Conservation (phyloP, 371 early-diverging fungal species). For the Mucor velutinosus region DNA sequence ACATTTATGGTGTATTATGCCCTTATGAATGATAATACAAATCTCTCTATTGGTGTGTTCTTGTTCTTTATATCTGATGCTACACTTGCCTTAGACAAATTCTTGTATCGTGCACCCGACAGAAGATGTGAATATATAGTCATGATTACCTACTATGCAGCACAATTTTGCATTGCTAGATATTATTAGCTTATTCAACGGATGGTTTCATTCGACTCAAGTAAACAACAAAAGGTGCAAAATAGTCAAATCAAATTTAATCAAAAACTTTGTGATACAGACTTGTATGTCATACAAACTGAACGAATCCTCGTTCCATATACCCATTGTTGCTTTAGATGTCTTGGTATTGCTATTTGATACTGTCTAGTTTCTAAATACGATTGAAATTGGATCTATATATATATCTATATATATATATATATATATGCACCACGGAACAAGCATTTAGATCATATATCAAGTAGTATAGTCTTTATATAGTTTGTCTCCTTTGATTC, state of each 20-base stretch:
- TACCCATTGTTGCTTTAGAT: background rate
- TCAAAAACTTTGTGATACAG: background rate
- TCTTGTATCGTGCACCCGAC: slow-evolving; percentile 3
- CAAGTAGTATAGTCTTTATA: background rate
- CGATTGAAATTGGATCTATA: background rate
- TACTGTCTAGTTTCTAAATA: background rate
- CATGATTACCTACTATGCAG: slow-evolving; percentile 20
- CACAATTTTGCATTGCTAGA: slow-evolving; percentile 18
- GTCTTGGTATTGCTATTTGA: background rate
- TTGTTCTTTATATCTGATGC: slow-evolving; percentile 22
- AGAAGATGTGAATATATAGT: slow-evolving; percentile 7
- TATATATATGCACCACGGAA: background rate
- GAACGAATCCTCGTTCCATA: background rate
- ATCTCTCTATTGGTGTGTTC: slow-evolving; percentile 10
- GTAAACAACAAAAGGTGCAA: background rate
- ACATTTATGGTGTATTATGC: slow-evolving; percentile 13
- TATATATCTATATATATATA: no score
- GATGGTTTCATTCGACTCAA: background rate
- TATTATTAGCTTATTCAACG: background rate
- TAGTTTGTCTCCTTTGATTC: background rate
- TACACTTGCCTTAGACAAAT: slow-evolving; percentile 15
- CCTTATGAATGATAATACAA: slow-evolving; percentile 5
- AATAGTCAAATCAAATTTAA: background rate
- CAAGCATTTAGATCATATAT: background rate
- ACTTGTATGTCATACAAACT: background rate